A percentile compares a stretch with the other conserved stretches of the same genome.
phyloP scores from a whole-genome alignment of 768 basidiomycete species.

The Mycena chlorophos region DNA sequence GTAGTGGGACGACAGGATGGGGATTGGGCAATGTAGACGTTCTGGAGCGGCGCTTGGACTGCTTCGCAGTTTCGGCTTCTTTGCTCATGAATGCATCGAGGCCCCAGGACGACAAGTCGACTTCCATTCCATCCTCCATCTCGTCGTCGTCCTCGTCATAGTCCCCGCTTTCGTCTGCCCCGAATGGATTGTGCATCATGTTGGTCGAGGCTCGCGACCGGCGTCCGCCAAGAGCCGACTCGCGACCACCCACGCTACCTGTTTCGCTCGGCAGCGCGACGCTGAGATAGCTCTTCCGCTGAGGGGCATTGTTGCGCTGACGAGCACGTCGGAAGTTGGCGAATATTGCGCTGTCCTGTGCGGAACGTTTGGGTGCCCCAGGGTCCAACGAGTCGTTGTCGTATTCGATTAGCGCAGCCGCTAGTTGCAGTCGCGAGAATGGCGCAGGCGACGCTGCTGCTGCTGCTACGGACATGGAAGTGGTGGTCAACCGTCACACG shows the following conservation, averaged over 20 bases:
- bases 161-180: slow-evolving; percentile 57
- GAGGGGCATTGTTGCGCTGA: slow-evolving; percentile 41
- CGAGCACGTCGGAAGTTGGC: slow-evolving; percentile 68
- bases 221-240: slow-evolving; percentile 49
- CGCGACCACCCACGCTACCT: slow-evolving; percentile 44
- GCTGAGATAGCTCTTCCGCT: slow-evolving; percentile 68
- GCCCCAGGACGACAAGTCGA: slow-evolving; percentile 84
- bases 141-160: slow-evolving; percentile 52
- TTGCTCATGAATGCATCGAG: slow-evolving; percentile 75
- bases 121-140: slow-evolving; percentile 53
- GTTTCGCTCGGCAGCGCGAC: slow-evolving; percentile 66
- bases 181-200: slow-evolving; percentile 74
- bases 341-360: slow-evolving; percentile 85
- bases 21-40: slow-evolving; percentile 39
- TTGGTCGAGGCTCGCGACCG: slow-evolving; percentile 60
- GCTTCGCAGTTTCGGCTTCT: slow-evolving; percentile 49
- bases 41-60: slow-evolving; percentile 42
- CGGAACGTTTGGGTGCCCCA: slow-evolving; percentile 57
- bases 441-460: slow-evolving; percentile 35
- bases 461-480: no score
- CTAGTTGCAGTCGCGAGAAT: slow-evolving; percentile 85
- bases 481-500: no score
- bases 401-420: slow-evolving; percentile 85
- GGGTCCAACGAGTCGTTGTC: slow-evolving; percentile 83
- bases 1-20: slow-evolving; percentile 38